These are phyloP conservation scores for Mortierella sp. DNA, from an alignment of 371 early-diverging fungal genomes.

Conservation along the genomic window DNA sequence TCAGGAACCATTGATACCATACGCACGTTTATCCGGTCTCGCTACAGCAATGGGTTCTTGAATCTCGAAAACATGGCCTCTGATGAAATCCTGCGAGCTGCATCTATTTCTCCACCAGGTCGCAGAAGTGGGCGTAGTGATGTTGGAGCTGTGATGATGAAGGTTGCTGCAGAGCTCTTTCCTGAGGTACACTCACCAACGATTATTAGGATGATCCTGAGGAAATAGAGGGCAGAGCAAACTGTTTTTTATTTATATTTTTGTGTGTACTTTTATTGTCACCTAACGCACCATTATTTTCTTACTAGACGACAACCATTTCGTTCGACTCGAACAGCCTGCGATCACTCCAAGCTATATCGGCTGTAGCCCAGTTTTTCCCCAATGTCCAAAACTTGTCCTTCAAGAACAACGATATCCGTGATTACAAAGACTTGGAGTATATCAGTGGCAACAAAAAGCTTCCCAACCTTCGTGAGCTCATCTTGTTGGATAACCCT, in stretches of 20 bases:
- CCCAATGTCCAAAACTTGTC: conserved; percentile 36
- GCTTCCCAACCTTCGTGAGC: conserved; percentile 25
- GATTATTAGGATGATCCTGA: no score
- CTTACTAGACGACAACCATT: conserved; percentile 22
- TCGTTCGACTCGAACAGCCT: conserved; percentile 35
- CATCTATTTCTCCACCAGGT: conserved; percentile 26
- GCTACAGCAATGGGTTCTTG: conserved; percentile 27
- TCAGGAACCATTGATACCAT: conserved; percentile 21
- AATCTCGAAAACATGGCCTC: conserved; percentile 38
- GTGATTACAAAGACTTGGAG: conserved; percentile 23
- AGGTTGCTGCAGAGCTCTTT: conserved; percentile 35
- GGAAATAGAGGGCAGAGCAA: neutral
- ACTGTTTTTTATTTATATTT: neutral
- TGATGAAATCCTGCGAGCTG: conserved; percentile 21
- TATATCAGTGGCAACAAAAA: conserved; percentile 20
- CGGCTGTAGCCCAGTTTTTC: conserved; percentile 20
- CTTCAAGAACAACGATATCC: conserved; percentile 26
- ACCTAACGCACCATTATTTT: neutral
- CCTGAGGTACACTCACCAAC: conserved; percentile 26
- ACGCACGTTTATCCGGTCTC: conserved; percentile 26
- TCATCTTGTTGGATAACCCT: conserved; percentile 41
- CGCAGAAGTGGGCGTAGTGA: conserved; percentile 13
- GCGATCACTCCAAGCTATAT: conserved; percentile 25
- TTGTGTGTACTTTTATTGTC: neutral
- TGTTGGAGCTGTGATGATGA: conserved; percentile 35